Conservation (phyloP, 768 basidiomycete species). For the Mycena alexandri region DNA sequence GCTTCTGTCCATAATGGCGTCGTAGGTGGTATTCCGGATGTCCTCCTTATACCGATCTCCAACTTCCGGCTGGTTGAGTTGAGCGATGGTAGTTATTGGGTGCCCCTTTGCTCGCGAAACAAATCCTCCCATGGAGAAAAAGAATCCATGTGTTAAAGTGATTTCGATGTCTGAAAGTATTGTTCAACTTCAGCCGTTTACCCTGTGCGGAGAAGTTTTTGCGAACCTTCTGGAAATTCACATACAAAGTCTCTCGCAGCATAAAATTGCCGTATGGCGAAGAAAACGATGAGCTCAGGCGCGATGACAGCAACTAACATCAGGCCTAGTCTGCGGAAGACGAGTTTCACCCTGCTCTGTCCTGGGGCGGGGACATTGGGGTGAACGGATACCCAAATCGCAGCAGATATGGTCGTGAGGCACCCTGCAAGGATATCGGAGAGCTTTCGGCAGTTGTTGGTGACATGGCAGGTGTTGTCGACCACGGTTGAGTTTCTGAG, state of each 20-base stretch:
- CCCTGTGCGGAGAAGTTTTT: no score
- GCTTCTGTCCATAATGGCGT: background rate
- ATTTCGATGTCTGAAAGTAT: background rate
- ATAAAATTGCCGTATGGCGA: background rate
- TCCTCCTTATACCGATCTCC: no score
- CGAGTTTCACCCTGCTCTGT: background rate
- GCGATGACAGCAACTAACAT: background rate
- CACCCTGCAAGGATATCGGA: background rate
- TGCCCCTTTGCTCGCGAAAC: background rate
- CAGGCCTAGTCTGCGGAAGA: background rate
- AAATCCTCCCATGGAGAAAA: conserved; percentile 2
- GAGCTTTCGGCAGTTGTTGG: background rate
- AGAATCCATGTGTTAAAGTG: background rate
- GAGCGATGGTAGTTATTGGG: background rate
- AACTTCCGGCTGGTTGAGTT: background rate
- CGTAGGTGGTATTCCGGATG: background rate
- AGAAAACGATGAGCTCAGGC: conserved; percentile 1
- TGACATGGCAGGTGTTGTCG: background rate
- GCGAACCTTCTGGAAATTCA: no score
- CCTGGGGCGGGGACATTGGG: background rate
- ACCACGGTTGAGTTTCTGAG: no score
- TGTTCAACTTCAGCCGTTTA: no score
- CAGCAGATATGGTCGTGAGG: background rate
- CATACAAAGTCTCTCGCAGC: background rate
- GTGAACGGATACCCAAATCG: background rate